Evolutionary conservation across 805 yeast species (phyloP), one percentile per base, ranked within the genome.

Genomic region (Candida chauliodis): DNA sequence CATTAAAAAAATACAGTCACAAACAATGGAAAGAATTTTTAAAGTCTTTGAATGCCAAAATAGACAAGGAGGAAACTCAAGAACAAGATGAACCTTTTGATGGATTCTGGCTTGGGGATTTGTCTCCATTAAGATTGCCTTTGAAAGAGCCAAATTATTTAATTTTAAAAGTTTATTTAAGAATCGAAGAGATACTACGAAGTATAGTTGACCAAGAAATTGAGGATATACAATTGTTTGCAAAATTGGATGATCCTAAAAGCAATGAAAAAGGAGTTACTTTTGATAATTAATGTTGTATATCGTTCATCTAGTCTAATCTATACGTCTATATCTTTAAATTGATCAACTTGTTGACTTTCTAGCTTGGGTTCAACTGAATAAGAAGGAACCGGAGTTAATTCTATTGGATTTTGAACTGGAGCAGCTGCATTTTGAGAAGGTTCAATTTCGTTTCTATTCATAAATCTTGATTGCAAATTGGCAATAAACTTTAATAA

Each of bases 71-170:
- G 2, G 9, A 13, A 6, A 14, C 36, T 5, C 9, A 26, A 16
- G 18, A 27, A 14, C 17, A 4, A 2, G 14, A 10, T 24, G 30
- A 20, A 3, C 9, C 3, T 4, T 29, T 15, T 34, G 37, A 35
- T 23, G 36, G 44, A 13, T 81, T 66, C 51, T 87, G 95, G 95
- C 47, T 86, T 2, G 69, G 82, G 6, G 78, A 77, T 2, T 51
- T 59, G 1, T 79, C 89, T 1, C 95, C 95, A 0, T 60, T 87
- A 29, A 67, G 83, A 31, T 76, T 73, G 39, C 93, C 93, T 0
- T 61, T 83, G 26, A 73, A 72, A 46, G 89, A 87, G 53, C 79
- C 89, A 0, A 76, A 78, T 41, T 84, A 76, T 49, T 72, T 84
- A 24, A 54, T 73, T 21, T 55, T 67, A 38, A 56, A 71, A 38